Base-by-base conservation (phyloP, 2,329 filamentous ascomycete species). In the Ascochyta lentis region DNA sequence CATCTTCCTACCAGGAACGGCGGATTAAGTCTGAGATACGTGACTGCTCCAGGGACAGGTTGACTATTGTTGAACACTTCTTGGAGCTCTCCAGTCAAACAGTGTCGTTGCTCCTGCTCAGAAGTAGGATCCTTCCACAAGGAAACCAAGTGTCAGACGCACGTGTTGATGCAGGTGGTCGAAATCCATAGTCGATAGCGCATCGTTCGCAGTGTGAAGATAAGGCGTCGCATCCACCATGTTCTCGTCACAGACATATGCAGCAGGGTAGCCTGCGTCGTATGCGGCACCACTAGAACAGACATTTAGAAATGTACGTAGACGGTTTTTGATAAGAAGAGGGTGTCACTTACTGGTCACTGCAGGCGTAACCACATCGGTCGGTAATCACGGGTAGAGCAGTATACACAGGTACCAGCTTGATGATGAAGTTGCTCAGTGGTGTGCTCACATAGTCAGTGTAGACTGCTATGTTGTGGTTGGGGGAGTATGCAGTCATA, bases 121-220 rank as follows among this genome's bases (percentile, higher is more conserved):
- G 31, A 89, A 85, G 77, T 90, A 90, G 10, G 87, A 90, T 56
- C 95, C 82, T 79, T 96, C 91, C 67, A 92, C 92, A 5, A 87
- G 89, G 60, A 95, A 83, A 3, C 88, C 89, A 26, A 96, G 79
- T 0, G 90, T 93, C 82, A 96, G 84, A 72, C 86, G 88, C 22
- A 90, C 90, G 75, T 96, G 91, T 78, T 96, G 87, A 37, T 93
- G 81, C 90, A 96, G 95, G 74, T 96, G 92, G 71, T 92, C 86
- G 70, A 94, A 95, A 61, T 87, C 88, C 40, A 91, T 77, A 59
- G 85, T 86, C 68, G 89, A 84, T 57, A 90, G 85, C 63, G 80
- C 79, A 70, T 91, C 89, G 22, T 88, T 84, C 0, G 84, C 85
- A 33, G 82, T 83, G 70, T 90, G 88, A 55, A 91, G 90, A 59